Evolutionary conservation across 208 protist species (phyloP).

Genomic region (Strigomonas culicis): DNA sequence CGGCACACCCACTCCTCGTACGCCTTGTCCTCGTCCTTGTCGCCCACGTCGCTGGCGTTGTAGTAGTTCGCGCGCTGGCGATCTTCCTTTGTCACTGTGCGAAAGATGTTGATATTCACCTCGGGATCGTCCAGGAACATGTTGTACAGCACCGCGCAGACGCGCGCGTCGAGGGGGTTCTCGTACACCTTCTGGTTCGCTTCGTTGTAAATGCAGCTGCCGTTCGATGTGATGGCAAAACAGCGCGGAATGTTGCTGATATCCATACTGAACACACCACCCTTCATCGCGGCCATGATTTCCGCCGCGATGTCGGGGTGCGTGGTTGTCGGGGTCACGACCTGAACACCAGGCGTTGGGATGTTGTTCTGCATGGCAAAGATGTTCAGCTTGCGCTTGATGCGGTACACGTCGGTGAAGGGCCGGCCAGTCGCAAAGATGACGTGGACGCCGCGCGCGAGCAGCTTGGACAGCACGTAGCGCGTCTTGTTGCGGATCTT

Average conservation of each 20-base stretch:
- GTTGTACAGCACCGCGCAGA: slow-evolving; percentile 29
- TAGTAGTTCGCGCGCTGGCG: slow-evolving; percentile 26
- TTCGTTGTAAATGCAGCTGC: slow-evolving; percentile 48
- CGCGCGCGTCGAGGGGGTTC: slow-evolving; percentile 17
- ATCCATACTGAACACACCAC: too few relatives aligned
- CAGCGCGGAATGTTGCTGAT: slow-evolving; percentile 24
- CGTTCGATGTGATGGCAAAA: slow-evolving; percentile 63
- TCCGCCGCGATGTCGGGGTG: not conserved
- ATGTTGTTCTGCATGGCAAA: slow-evolving; percentile 35
- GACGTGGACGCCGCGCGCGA: slow-evolving; percentile 62
- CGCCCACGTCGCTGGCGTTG: slow-evolving; percentile 39
- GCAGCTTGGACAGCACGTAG: slow-evolving; percentile 41
- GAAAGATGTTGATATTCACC: slow-evolving; percentile 53
- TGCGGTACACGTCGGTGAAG: slow-evolving; percentile 53
- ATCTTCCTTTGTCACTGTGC: slow-evolving; percentile 28
- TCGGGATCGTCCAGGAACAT: slow-evolving; percentile 12
- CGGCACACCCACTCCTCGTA: slow-evolving; percentile 57
- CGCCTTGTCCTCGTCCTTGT: slow-evolving; percentile 32
- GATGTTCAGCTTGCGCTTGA: slow-evolving; percentile 54
- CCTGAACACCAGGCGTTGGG: slow-evolving; percentile 37
- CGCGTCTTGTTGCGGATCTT: slow-evolving; percentile 25
- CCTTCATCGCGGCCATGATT: slow-evolving; percentile 1
- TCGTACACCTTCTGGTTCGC: slow-evolving; percentile 26
- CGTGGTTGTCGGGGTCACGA: slow-evolving; percentile 24
- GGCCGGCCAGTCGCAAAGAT: slow-evolving; percentile 76